These are phyloP conservation scores for Fusarium torreyae DNA, from an alignment of 2,329 filamentous ascomycete genomes.

Conservation along the genomic window DNA sequence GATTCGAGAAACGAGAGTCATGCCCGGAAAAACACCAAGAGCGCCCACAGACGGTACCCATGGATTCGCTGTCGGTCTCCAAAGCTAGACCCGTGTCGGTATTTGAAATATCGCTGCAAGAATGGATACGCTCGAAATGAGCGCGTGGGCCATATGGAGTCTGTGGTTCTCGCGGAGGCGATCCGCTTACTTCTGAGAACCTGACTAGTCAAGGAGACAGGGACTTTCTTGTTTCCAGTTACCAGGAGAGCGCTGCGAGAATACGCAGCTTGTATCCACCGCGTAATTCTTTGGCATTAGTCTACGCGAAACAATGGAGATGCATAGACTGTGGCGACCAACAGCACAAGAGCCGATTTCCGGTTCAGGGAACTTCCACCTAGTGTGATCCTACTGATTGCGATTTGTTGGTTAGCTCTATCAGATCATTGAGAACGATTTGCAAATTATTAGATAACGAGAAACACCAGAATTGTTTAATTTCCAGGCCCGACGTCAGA, in stretches of 20 bases:
- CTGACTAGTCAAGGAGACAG: background rate
- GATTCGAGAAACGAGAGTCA: background rate
- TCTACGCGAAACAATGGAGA: background rate
- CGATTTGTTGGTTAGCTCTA: background rate
- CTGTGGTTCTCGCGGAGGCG: background rate
- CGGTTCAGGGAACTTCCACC: background rate
- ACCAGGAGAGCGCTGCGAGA: background rate
- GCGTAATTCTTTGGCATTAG: background rate
- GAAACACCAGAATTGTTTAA: background rate
- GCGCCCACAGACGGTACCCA: background rate
- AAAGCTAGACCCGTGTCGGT: background rate
- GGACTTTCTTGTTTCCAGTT: background rate
- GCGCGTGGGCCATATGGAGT: background rate
- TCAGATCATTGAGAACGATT: background rate
- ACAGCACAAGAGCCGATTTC: background rate
- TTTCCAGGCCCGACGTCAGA: background rate
- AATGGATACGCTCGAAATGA: background rate
- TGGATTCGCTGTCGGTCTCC: background rate
- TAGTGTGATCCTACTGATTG: background rate
- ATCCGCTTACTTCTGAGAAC: background rate
- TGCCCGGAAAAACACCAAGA: background rate
- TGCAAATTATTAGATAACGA: background rate
- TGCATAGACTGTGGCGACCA: background rate
- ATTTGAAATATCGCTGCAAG: background rate
- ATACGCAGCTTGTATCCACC: conserved; percentile 2